Base-by-base conservation (phyloP, 1,284 basidiomycete species). In the Sutorius eximius region DNA sequence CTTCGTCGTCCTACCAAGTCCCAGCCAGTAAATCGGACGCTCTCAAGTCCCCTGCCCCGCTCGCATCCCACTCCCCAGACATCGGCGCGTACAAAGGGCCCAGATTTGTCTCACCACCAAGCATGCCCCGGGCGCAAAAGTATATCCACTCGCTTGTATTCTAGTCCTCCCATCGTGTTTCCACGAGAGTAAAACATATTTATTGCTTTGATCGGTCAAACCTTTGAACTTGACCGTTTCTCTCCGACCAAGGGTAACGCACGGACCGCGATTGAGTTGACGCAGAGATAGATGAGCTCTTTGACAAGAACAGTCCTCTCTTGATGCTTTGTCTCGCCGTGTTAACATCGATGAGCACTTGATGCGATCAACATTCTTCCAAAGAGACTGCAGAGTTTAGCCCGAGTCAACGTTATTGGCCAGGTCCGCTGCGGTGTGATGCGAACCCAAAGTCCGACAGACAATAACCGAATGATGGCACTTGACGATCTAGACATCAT, bases 151-250 rank as follows among this genome's bases (percentile, higher is more conserved):
- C 27, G 16, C 10, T 46, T 60, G 40, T 60, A 44, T 24, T 33
- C 53, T 2, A 32, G 8, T 38, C 33, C 5, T 45, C 61, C 53
- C 22, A 34, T 49, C 34, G n/a, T 62, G 15, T 41, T 59, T 22
- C 10, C 55, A 13, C 47, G 2, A 3, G 18, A 27, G 46, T 29
- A 29, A 52, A 52, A 38, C n/a, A 27, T 13, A 22, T 27, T 12
- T 12, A 13, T 18, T 11, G 5, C n/a, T n/a, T 40, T 7, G 15
- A 3, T 42, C 24, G 4, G 45, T 16, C 11, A 46, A 11, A 37
- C 34, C 10, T 38, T 38, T n/a, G 30, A 22, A 38, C 15, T 8
- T 5, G 9, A 22, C 24, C 12, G 45, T 11, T 11, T 15, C 13
- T 16, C 12, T 18, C 15, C 34, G 8, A 37, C 34, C 16, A 16